Base-by-base conservation (phyloP, 1,139 yeast genomes). In the Debaryomycetaceae sp. region DNA sequence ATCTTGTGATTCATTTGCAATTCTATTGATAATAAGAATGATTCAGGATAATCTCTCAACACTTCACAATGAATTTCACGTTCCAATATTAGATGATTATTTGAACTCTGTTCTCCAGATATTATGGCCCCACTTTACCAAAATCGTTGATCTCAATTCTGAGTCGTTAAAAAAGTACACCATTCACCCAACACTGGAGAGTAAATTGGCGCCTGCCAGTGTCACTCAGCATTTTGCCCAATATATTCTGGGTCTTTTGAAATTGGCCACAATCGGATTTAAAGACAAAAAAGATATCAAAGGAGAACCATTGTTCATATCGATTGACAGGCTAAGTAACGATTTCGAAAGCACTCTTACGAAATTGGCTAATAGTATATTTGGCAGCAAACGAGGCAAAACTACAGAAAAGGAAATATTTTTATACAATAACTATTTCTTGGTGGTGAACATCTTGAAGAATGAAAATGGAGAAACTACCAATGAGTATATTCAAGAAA, bases 71-170 rank as follows among this genome's bases (percentile, higher is more conserved):
- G 75, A 65, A 67, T 75, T 59, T 62, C 95, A 55, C 62, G 77
- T 87, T 4, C 95, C 96, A 0, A 79, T 83, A 2, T 67, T 87
- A 52, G 91, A 85, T 49, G 86, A 79, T 44, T 87, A 86, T 56
- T 67, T 87, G 45, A 83, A 86, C 54, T 71, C 81, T 9, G 79
- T 86, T 45, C 62, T 84, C 43, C 73, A 87, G 35, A 58, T 74
- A 0, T 65, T 91, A 32, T 91, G 97, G 97, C 96, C 97, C 1
- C 81, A 78, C 43, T 86, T 89, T 53, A 95, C 92, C 52, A 74
- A 70, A 37, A 69, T 87, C 31, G 75, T 89, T 39, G 96, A 89
- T 58, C 63, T 77, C 35, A 87, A 89, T 52, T 83, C 95, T 55
- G 88, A 83, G 17, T 76, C 80, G 22, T 66, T 89, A 59, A 70